phyloP scores from a whole-genome alignment of 768 basidiomycete genomes.

The Auricularia sp. region DNA sequence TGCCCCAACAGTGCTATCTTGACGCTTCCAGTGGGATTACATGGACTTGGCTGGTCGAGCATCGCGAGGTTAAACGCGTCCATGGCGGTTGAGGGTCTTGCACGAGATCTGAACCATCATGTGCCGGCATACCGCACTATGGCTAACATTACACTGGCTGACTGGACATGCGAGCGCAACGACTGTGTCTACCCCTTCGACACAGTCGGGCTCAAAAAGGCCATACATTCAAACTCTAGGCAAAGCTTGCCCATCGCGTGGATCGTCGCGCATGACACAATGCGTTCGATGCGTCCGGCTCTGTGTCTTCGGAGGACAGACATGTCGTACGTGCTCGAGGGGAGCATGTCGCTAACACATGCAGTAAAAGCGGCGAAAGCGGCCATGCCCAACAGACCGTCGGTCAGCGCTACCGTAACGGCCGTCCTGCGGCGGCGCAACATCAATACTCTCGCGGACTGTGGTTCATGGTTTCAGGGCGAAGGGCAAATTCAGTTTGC shows the following conservation, averaged over 20 bases:
- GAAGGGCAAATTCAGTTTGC: too few species aligned
- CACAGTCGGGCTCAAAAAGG: not conserved
- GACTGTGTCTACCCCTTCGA: not conserved
- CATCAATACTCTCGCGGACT: not conserved
- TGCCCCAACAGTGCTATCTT: not conserved
- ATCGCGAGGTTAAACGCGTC: not conserved
- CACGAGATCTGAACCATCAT: not conserved
- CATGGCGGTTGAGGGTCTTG: not conserved
- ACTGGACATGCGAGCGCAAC: not conserved
- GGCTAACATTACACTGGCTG: not conserved
- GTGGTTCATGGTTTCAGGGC: not conserved
- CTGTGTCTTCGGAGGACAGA: too few species aligned
- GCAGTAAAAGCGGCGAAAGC: too few species aligned
- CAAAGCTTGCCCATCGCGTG: not conserved
- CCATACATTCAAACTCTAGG: not conserved
- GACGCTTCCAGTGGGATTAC: not conserved
- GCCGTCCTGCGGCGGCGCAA: not conserved
- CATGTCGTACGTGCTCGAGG: too few species aligned
- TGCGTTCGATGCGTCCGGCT: not conserved
- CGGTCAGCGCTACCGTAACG: too few species aligned
- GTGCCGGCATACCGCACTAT: not conserved
- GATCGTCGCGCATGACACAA: not conserved
- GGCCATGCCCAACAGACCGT: too few species aligned
- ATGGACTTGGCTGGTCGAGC: not conserved
- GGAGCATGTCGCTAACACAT: too few species aligned